Percentiles rank a stretch among this genome's conserved stretches.
Conservation (phyloP, 306 rosid species). For the Quercus aquifolioides region DNA sequence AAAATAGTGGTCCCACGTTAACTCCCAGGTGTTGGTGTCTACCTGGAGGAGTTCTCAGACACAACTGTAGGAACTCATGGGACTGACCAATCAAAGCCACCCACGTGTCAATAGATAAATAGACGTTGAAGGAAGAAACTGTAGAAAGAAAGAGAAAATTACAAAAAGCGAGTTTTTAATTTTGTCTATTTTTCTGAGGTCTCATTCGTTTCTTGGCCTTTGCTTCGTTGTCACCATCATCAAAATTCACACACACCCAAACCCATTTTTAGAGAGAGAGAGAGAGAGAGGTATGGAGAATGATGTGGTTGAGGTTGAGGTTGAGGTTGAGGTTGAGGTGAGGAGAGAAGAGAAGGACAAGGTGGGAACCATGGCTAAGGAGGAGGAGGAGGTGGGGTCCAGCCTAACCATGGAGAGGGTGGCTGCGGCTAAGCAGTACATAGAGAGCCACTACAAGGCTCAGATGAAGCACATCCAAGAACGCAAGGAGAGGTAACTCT, state of each 20-base stretch:
- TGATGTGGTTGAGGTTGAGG: constrained; percentile 9
- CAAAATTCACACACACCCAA: constrained; percentile 22
- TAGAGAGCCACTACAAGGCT: constrained; percentile 78
- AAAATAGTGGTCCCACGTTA: background rate
- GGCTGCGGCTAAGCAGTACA: constrained; percentile 86
- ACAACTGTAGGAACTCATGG: constrained; percentile 5
- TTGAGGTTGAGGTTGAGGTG: constrained; percentile 11
- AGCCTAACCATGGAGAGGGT: constrained; percentile 87
- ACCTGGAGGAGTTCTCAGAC: background rate
- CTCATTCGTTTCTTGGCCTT: constrained; percentile 14
- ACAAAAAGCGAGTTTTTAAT: background rate
- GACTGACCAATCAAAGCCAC: background rate
- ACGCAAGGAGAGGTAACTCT: constrained; percentile 72
- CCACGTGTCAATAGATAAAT: constrained; percentile 24
- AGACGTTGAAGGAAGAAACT: background rate
- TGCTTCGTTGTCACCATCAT: constrained; percentile 45
- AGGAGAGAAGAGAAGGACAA: constrained; percentile 17
- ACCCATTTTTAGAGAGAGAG: constrained; percentile 1
- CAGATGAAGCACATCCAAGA: constrained; percentile 71
- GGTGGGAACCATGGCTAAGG: constrained; percentile 27
- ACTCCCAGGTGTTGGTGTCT: background rate
- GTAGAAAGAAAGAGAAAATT: too few species aligned
- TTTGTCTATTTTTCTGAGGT: constrained; percentile 27
- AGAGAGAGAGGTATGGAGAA: constrained; percentile 39
- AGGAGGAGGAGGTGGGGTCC: constrained; percentile 48